These are phyloP conservation scores for Rhodotorula sp. DNA, from an alignment of 1,284 basidiomycete genomes.

Conservation along the genomic window DNA sequence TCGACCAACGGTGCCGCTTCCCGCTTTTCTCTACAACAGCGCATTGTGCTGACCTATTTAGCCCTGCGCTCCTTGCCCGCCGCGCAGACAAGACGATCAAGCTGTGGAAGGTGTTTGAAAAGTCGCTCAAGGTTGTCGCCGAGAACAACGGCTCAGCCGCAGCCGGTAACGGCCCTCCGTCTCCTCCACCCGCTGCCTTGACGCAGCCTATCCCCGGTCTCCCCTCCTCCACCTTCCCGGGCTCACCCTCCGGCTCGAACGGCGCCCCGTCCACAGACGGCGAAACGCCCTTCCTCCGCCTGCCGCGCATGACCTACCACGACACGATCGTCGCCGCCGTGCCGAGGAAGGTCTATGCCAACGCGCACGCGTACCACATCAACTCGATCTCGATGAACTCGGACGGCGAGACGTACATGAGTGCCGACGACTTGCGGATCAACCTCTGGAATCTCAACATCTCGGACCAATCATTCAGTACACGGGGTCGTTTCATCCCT, in stretches of 20 bases:
- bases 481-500: conserved; percentile 46
- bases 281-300: conserved; percentile 57
- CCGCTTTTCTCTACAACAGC: neutral
- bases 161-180: conserved; percentile 31
- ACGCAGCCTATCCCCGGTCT: conserved; percentile 13
- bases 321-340: conserved; percentile 99
- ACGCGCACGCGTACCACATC: conserved; percentile 99
- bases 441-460: conserved; percentile 99
- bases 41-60: neutral
- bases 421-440: conserved; percentile 93
- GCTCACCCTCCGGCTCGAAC: conserved; percentile 3
- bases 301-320: conserved; percentile 87
- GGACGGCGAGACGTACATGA: conserved; percentile 99
- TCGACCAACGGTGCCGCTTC: conserved; percentile 79
- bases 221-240: conserved; percentile 32
- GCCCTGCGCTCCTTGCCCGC: neutral
- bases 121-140: conserved; percentile 90
- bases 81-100: conserved; percentile 97
- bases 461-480: conserved; percentile 98
- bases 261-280: neutral
- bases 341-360: conserved; percentile 97
- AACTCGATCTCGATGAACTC: conserved; percentile 99
- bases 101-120: conserved; percentile 99
- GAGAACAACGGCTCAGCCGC: conserved; percentile 70
- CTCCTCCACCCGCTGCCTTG: conserved; percentile 14